Evolutionary conservation across 768 basidiomycete genomes (phyloP), one percentile per base, ranked within the genome.

Genomic region (Suillus occidentalis): DNA sequence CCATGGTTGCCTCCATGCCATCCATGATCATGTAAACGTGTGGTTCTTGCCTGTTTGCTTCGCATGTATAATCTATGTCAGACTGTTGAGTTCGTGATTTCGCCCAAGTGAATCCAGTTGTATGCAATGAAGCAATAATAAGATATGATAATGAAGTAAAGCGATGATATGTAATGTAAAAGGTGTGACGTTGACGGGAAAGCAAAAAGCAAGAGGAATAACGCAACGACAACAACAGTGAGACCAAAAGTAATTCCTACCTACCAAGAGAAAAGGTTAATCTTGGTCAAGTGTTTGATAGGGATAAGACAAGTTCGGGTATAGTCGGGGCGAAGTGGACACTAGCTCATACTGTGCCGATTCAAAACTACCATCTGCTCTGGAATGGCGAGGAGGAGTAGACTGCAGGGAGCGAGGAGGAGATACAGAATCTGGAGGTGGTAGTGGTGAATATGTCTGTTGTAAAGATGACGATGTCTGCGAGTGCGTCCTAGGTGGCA

Each of bases 281-380:
- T 77, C 75, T 62, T 84, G 81, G 70, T 87, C 85, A 63, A 84
- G 72, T 34, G 75, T 77, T 74, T 84, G 80, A 70, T 88, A 88
- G 25, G 89, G 87, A 72, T 88, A 87, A 65, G 82, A 78, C 66
- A 88, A 79, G 69, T 72, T 79, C 67, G 68, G 69, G 64, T 66
- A 75, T 73, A 69, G 77, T 77, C 75, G 82, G 82, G 47, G 88
- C 25, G 69, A 81, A 28, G 85, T 83, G 28, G 50, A 52, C 37
- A 89, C 82, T 43, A 88, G 83, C 76, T 90, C 89, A 70, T 89
- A 89, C 70, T 89, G 87, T 18, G 87, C 85, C 16, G 78, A 80
- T 69, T 91, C 89, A 64, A 88, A 82, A 71, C 86, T 88, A 43
- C 82, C 81, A 58, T 77, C 79, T 63, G 64, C 59, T 18, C 71